Conservation (phyloP, 352 stramenopile species). For the Aphanomyces astaci region DNA sequence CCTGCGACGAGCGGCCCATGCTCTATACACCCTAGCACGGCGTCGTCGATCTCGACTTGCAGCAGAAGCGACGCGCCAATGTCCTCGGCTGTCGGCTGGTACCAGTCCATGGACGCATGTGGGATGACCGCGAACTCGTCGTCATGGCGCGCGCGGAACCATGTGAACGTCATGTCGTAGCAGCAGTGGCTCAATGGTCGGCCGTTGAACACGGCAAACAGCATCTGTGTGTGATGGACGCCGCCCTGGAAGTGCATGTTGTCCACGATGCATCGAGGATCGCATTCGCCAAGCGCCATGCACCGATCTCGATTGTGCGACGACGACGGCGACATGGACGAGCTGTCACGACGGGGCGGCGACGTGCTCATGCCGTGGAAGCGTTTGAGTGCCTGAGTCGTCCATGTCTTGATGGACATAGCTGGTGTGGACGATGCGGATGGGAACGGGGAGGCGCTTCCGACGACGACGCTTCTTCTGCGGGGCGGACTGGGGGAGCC, state of each 20-base stretch:
- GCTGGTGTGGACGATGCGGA: neutral
- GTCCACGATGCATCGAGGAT: conserved; percentile 55
- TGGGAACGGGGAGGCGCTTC: neutral
- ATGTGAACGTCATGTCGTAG: conserved; percentile 60
- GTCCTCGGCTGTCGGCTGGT: conserved; percentile 69
- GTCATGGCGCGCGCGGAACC: conserved; percentile 54
- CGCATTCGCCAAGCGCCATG: conserved; percentile 30
- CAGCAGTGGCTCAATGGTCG: conserved; percentile 60
- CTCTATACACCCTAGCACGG: conserved; percentile 75
- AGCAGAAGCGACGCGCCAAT: conserved; percentile 65
- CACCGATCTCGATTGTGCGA: conserved; percentile 6
- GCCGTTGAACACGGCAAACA: conserved; percentile 65
- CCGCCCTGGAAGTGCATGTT: conserved; percentile 68
- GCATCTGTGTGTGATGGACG: conserved; percentile 77
- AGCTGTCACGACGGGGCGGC: neutral
- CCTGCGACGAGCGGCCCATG: conserved; percentile 70
- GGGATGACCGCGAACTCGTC: conserved; percentile 69
- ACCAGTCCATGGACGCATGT: conserved; percentile 59
- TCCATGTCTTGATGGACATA: neutral
- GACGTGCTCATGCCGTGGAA: neutral
- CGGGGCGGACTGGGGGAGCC: neutral
- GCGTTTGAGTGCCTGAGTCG: neutral
- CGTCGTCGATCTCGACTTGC: conserved; percentile 68
- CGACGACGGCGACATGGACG: neutral
- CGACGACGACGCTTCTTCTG: neutral